Conservation (phyloP, 2,329 filamentous ascomycete genomes). For the Aspergillus ustus region DNA sequence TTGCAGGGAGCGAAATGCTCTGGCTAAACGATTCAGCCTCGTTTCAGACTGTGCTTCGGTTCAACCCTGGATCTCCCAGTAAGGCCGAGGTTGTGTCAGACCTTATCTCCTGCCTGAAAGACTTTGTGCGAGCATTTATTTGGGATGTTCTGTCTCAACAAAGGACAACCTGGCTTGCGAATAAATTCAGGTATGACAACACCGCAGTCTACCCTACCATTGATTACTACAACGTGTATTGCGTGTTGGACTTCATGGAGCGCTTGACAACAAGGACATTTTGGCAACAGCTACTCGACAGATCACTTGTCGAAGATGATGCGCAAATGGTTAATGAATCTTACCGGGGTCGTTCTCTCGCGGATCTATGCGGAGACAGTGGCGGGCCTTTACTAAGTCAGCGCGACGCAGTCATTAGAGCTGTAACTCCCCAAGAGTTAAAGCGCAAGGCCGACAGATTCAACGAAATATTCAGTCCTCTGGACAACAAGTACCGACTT, state of each 20-base stretch:
- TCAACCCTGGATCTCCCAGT: conserved; percentile 18
- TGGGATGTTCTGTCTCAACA: conserved; percentile 20
- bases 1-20: conserved; percentile 40
- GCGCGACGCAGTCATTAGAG: conserved; percentile 14
- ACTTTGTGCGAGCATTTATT: conserved; percentile 38
- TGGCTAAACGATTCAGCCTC: conserved; percentile 43
- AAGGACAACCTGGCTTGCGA: conserved; percentile 9
- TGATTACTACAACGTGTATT: conserved; percentile 11
- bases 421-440: neutral
- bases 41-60: conserved; percentile 35
- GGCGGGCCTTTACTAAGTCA: conserved; percentile 14
- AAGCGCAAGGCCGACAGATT: neutral
- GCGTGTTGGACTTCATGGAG: conserved; percentile 14
- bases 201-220: conserved; percentile 10
- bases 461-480: neutral
- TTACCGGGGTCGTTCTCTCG: conserved; percentile 8
- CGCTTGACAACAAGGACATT: conserved; percentile 23
- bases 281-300: conserved; percentile 18
- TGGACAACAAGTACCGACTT: neutral
- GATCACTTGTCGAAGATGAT: neutral
- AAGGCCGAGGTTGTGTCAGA: conserved; percentile 21
- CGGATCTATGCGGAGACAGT: conserved; percentile 17
- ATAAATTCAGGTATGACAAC: neutral
- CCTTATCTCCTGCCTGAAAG: conserved; percentile 34
- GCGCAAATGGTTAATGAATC: neutral